phyloP scores from a whole-genome alignment of 2,329 filamentous ascomycete genomes.

The Fusarium devonianum region DNA sequence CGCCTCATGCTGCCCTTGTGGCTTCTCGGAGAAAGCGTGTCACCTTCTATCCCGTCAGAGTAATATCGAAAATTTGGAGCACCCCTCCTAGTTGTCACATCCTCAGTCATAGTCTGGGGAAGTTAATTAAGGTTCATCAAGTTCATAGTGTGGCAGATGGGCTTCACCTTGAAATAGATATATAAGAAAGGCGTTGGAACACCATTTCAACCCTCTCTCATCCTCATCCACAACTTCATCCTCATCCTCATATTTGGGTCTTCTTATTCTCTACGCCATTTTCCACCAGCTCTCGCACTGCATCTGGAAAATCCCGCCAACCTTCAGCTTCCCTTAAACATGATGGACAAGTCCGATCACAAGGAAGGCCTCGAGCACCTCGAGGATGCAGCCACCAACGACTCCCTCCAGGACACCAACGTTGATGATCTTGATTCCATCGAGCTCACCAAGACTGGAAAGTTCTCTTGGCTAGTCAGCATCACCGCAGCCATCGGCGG shows the following conservation, averaged over 20 bases:
- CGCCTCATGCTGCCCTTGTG: not conserved
- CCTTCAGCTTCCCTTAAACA: not conserved
- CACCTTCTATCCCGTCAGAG: constrained; percentile 3
- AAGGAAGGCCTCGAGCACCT: constrained; percentile 34
- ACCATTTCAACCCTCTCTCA: constrained; percentile 7
- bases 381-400: constrained; percentile 23
- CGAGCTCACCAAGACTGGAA: constrained; percentile 37
- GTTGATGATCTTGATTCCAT: constrained; percentile 39
- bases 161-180: constrained; percentile 18
- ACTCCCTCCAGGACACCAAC: constrained; percentile 27
- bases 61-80: constrained; percentile 4
- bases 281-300: constrained; percentile 1
- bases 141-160: constrained; percentile 17
- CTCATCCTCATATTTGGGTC: no score
- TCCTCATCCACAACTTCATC: constrained; percentile 17
- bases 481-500: constrained; percentile 47
- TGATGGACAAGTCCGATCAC: constrained; percentile 32
- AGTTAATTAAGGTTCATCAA: constrained; percentile 3
- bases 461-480: constrained; percentile 38
- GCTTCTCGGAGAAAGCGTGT: no score
- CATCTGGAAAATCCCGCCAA: no score
- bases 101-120: not conserved
- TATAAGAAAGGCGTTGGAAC: constrained; percentile 31
- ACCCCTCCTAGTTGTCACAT: not conserved
- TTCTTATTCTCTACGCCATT: not conserved